Percentiles rank a stretch among this genome's conserved stretches.
Evolutionary conservation across 192 early-diverging fungal genomes (phyloP).

Genomic region (Mortierella alpina): DNA sequence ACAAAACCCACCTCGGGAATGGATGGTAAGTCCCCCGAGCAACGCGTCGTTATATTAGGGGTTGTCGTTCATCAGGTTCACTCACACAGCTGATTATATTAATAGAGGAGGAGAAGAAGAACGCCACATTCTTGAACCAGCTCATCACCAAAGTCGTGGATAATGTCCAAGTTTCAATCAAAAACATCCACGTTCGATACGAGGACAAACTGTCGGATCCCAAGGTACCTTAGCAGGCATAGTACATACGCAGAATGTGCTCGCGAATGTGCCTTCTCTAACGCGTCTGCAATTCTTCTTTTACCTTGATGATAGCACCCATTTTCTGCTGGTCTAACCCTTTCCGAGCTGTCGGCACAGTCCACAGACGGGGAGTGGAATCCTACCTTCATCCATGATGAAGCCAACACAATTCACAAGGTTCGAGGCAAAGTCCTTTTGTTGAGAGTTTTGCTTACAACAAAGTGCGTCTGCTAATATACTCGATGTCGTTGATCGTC

Average conservation of each 20-base stretch:
- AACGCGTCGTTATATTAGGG: background rate
- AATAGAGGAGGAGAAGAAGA: constrained; percentile 70
- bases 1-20: constrained; percentile 37
- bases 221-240: constrained; percentile 28
- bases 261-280: too few relatives aligned
- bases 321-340: constrained; percentile 90
- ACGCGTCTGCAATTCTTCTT: background rate
- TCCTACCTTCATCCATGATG: constrained; percentile 81
- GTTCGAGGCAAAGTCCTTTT: constrained; percentile 42
- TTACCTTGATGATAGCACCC: constrained; percentile 58
- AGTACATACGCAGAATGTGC: too few relatives aligned
- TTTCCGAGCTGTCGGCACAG: constrained; percentile 90
- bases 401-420: constrained; percentile 88
- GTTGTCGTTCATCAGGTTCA: background rate
- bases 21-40: constrained; percentile 27
- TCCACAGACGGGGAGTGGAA: constrained; percentile 91
- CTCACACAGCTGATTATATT: background rate
- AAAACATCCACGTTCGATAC: constrained; percentile 96
- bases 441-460: background rate
- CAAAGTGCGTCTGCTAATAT: background rate
- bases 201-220: constrained; percentile 88
- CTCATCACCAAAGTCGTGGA: constrained; percentile 94
- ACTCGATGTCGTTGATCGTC: background rate
- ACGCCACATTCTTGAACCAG: constrained; percentile 89
- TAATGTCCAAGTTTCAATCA: constrained; percentile 94